Percentiles rank a stretch among this genome's conserved stretches.
Conservation (phyloP, 495 filamentous ascomycete genomes). For the Lichina pygmaea region DNA sequence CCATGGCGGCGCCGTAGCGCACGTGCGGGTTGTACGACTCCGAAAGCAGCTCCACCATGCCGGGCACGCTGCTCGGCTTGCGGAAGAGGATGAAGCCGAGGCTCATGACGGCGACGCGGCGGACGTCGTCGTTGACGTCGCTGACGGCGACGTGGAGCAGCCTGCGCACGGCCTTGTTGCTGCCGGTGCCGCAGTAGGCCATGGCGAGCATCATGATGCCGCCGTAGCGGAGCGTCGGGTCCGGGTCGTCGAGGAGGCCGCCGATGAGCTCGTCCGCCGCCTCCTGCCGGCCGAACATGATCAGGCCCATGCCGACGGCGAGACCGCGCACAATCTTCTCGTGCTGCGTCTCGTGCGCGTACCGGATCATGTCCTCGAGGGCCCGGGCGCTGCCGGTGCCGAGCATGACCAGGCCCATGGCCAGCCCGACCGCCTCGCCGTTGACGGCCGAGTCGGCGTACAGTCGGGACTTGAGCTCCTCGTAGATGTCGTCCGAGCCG, state of each 20-base stretch:
- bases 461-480: conserved; percentile 63
- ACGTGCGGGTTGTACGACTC: conserved; percentile 99
- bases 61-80: conserved; percentile 86
- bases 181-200: conserved; percentile 88
- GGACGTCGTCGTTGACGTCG: conserved; percentile 95
- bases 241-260: conserved; percentile 75
- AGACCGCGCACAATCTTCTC: conserved; percentile 96
- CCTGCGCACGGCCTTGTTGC: conserved; percentile 95
- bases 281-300: conserved; percentile 94
- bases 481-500: conserved; percentile 69
- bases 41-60: conserved; percentile 95
- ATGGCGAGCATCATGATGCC: conserved; percentile 98
- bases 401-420: conserved; percentile 93
- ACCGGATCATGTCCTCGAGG: conserved; percentile 84
- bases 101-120: conserved; percentile 90
- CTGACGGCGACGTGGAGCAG: conserved; percentile 94
- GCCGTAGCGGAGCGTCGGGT: conserved; percentile 82
- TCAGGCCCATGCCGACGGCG: conserved; percentile 87
- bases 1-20: conserved; percentile 94
- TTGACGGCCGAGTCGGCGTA: conserved; percentile 87
- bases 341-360: conserved; percentile 92
- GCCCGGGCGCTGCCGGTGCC: conserved; percentile 82
- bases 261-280: conserved; percentile 84
- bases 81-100: conserved; percentile 97
- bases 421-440: conserved; percentile 82